Base-by-base conservation (phyloP, 495 filamentous ascomycete species). In the Penicillium coprophilum region DNA sequence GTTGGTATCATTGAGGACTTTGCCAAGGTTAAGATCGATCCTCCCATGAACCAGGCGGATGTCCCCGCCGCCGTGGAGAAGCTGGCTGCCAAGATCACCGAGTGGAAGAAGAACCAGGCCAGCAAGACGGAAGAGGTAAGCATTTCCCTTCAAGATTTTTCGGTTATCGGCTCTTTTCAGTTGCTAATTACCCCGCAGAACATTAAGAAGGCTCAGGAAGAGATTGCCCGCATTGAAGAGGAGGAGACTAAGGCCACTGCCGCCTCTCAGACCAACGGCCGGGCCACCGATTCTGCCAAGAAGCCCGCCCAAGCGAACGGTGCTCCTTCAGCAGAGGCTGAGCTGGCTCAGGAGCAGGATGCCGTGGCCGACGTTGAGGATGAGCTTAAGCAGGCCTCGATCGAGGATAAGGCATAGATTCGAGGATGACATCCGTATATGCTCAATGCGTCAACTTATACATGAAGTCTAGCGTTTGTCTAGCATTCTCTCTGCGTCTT, bases 1-100 rank as follows among this genome's bases (percentile, higher is more conserved):
- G 85, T 93, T 39, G 90, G 91, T 55, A 85, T 96, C 52, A 89
- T 99, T 46, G 92, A 96, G 73, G 87, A 96, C 69, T 87, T 96
- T 46, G 78, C 79, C 61, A 88, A 89, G 73, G 70, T 97, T 63
- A 86, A 87, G 68, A 82, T 97, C 61, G 87, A 94, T 49, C 87
- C 91, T 41, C 95, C 94, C 4, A 91, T 89, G 83, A 86, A 82
- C 70, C 86, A 91, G 64, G 76, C 84, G 28, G 94, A 93, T 64
- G 87, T 97, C 8, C 85, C 92, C 9, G 78, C 77, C 41, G 82
- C 82, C 3, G 72, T 89, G 12, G 91, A 96, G 81, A 93, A 96
- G 79, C 80, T 97, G 62, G 91, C 91, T 69, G 88, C 82, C 56
- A 97, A 97, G 80, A 78, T 96, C 38, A 87, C 85, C n/a, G 82